Base-by-base conservation (phyloP, 768 basidiomycete species). In the Mycena maculata region DNA sequence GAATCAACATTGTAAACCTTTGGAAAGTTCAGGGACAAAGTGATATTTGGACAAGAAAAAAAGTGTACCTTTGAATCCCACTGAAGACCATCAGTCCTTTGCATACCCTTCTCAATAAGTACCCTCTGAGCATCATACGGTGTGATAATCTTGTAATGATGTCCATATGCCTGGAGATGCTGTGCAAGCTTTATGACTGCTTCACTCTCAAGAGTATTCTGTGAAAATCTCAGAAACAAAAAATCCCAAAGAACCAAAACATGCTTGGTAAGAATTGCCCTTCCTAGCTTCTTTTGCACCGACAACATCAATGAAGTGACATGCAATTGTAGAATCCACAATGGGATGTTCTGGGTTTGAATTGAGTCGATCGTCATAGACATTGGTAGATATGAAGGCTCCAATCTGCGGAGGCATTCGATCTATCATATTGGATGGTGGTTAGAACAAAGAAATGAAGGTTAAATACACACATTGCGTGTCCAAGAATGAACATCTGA, bases 381-480 rank as follows among this genome's bases (percentile, higher is more conserved):
- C 82, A 61, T 81, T 81, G 60, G 84, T 72, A 22, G 92, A 94
- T 42, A 95, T 91, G 47, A 93, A 88, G 4, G 81, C 71, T 27
- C 93, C 92, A 81, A 94, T 90, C 68, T 92, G 87, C 54, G 89
- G 87, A 56, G 93, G 93, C 92, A 95, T 93, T 1, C 94, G 88
- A 71, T 95, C 94, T 95, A 62, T 15, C n/a, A n/a, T n/a, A n/a
- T 42, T 20, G 47, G 50, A 54, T 60, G n/a, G n/a, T n/a, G n/a
- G n/a, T n/a, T n/a, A n/a, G 28, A 63, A 58, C 18, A 64, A 49
- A 25, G 36, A 31, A 25, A 33, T 33, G 0, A 41, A n/a, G n/a
- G n/a, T n/a, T n/a, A 42, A 76, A 71, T 86, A 71, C 87, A 72
- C 75, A 93, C 94, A 95, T 78, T 94, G 93, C 1, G 84, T 93